phyloP scores from a whole-genome alignment of 1,284 basidiomycete genomes.

The Pisolithus thermaeus region DNA sequence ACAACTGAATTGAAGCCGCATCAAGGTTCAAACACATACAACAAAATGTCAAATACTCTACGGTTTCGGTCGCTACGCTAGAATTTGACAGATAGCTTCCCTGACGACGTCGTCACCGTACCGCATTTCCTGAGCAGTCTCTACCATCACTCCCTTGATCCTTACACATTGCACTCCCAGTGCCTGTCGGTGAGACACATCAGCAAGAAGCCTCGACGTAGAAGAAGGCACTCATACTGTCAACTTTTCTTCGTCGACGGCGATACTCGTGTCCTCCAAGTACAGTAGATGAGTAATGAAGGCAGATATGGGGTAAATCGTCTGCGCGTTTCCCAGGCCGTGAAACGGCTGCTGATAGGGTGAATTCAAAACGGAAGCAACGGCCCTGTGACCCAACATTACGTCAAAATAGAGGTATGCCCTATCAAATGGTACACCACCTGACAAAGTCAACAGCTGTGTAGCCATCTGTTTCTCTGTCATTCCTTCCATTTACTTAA shows the following conservation, averaged over 20 bases:
- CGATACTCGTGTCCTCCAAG: conserved; percentile 56
- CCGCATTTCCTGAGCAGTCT: conserved; percentile 25
- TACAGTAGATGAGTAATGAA: conserved; percentile 85
- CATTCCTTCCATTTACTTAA: conserved; percentile 83
- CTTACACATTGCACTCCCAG: conserved; percentile 60
- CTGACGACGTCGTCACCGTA: conserved; percentile 51
- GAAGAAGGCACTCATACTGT: conserved; percentile 45
- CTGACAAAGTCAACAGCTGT: conserved; percentile 79
- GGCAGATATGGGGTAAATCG: conserved; percentile 61
- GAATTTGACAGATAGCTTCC: conserved; percentile 42
- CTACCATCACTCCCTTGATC: conserved; percentile 22
- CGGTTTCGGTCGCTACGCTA: conserved; percentile 5
- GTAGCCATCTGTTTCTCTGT: conserved; percentile 88
- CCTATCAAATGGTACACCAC: conserved; percentile 33
- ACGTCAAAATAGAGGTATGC: conserved; percentile 8
- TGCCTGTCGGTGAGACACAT: conserved; percentile 29
- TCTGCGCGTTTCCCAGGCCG: conserved; percentile 52
- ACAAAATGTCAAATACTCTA: too few species aligned
- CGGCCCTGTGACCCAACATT: conserved; percentile 43
- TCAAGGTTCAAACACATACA: too few species aligned
- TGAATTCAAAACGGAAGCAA: conserved; percentile 66
- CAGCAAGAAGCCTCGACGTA: conserved; percentile 6
- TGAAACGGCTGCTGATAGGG: conserved; percentile 46
- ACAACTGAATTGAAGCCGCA: too few species aligned
- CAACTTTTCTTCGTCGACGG: conserved; percentile 55